Conservation (phyloP, 2,329 filamentous ascomycete species). For the Berkeleyomyces rouxiae region DNA sequence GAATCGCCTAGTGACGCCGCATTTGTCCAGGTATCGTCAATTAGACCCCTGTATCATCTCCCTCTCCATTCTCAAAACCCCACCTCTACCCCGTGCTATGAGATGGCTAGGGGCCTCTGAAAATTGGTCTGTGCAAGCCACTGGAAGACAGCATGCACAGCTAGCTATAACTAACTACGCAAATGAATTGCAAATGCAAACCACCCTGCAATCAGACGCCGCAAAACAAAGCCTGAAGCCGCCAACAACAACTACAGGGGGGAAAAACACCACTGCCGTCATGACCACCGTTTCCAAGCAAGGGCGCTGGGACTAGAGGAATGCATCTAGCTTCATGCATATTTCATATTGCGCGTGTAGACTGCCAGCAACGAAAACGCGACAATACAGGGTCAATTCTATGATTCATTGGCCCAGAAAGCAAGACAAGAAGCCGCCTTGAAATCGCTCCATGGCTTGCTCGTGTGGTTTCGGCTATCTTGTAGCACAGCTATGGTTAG, state of each 20-base stretch:
- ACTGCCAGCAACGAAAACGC: not conserved
- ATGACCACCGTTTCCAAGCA: not conserved
- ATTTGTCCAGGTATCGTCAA: not conserved
- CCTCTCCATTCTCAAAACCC: not conserved
- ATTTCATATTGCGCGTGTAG: no score
- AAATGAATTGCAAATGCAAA: no score
- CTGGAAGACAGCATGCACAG: no score
- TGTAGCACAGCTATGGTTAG: no score
- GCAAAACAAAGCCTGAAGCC: not conserved
- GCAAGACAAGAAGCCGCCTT: no score
- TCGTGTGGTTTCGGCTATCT: no score
- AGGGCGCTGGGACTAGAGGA: not conserved
- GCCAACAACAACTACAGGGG: not conserved
- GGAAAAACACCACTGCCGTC: not conserved
- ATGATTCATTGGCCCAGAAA: no score
- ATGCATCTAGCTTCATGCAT: no score
- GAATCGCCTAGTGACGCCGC: not conserved
- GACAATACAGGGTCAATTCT: not conserved
- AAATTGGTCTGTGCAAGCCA: no score
- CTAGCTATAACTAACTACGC: no score
- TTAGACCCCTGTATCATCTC: not conserved
- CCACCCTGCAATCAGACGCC: not conserved
- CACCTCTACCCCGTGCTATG: not conserved
- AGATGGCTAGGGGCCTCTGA: not conserved
- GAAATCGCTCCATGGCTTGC: no score